Percentiles rank a stretch among this genome's conserved stretches.
phyloP scores from a whole-genome alignment of 495 filamentous ascomycete genomes.

The Hypoxylon rickii region DNA sequence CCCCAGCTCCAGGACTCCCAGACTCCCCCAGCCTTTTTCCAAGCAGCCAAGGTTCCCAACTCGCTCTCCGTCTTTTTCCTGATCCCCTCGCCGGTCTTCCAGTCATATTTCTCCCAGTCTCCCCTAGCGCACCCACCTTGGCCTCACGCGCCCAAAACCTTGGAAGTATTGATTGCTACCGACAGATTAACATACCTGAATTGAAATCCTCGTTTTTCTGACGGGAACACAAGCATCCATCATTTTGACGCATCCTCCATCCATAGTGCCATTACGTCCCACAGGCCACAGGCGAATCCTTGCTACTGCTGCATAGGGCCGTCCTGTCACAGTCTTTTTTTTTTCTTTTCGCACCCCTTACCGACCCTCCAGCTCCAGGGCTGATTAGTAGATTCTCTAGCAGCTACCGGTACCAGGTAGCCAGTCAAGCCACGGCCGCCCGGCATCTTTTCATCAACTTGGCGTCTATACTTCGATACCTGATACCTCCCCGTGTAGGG shows the following conservation, averaged over 20 bases:
- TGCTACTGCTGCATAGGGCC: conserved; percentile 35
- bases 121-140: conserved; percentile 4
- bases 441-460: conserved; percentile 13
- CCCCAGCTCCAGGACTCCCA: background rate
- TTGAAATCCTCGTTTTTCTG: conserved; percentile 21
- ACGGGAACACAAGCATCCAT: conserved; percentile 34
- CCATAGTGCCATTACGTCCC: conserved; percentile 30
- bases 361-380: conserved; percentile 16
- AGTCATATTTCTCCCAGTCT: conserved; percentile 20
- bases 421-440: conserved; percentile 22
- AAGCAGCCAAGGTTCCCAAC: background rate
- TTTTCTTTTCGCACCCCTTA: conserved; percentile 6
- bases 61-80: conserved; percentile 21
- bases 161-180: conserved; percentile 30
- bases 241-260: conserved; percentile 30
- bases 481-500: too few relatives aligned
- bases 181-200: conserved; percentile 10
- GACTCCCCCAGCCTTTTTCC: background rate
- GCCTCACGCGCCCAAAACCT: conserved; percentile 8
- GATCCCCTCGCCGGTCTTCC: conserved; percentile 28
- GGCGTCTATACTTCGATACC: conserved; percentile 6
- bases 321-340: conserved; percentile 30
- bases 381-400: background rate
- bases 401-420: too few relatives aligned
- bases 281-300: conserved; percentile 34